phyloP scores from a whole-genome alignment of 2,329 filamentous ascomycete genomes.

The Bipolaris sorokiniana region DNA sequence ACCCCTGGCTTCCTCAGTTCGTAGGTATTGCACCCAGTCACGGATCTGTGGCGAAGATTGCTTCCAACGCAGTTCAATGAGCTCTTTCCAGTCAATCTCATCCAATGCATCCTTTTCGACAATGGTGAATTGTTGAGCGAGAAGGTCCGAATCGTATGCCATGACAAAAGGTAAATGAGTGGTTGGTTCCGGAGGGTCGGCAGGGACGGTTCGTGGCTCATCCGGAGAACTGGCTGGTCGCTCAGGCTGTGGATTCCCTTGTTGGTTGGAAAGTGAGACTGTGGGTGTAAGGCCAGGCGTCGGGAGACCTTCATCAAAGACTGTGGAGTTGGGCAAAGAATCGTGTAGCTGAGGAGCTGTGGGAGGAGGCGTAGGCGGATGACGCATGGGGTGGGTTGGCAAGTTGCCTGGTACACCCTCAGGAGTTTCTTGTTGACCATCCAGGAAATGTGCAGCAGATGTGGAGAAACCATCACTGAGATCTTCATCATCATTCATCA shows the following conservation, averaged over 20 bases:
- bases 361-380: conserved; percentile 53
- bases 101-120: conserved; percentile 86
- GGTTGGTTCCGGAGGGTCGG: conserved; percentile 12
- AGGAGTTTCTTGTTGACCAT: conserved; percentile 51
- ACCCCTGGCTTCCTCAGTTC: conserved; percentile 72
- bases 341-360: conserved; percentile 45
- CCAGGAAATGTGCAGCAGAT: conserved; percentile 59
- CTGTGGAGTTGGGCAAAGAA: conserved; percentile 32
- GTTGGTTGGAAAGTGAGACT: conserved; percentile 32
- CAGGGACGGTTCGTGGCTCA: conserved; percentile 29
- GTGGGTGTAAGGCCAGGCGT: conserved; percentile 49
- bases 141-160: conserved; percentile 76
- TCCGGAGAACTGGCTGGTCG: conserved; percentile 31
- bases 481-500: conserved; percentile 61
- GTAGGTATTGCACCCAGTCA: conserved; percentile 83
- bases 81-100: conserved; percentile 86
- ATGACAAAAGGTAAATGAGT: conserved; percentile 78
- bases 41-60: conserved; percentile 69
- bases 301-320: conserved; percentile 45
- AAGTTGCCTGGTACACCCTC: conserved; percentile 41
- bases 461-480: conserved; percentile 61
- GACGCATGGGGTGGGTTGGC: conserved; percentile 44
- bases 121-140: conserved; percentile 83
- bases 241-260: conserved; percentile 21
- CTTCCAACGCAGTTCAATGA: conserved; percentile 84